Evolutionary conservation across 2,329 filamentous ascomycete species (phyloP), one percentile per base, ranked within the genome.

Genomic region (Diaporthe vaccinii): DNA sequence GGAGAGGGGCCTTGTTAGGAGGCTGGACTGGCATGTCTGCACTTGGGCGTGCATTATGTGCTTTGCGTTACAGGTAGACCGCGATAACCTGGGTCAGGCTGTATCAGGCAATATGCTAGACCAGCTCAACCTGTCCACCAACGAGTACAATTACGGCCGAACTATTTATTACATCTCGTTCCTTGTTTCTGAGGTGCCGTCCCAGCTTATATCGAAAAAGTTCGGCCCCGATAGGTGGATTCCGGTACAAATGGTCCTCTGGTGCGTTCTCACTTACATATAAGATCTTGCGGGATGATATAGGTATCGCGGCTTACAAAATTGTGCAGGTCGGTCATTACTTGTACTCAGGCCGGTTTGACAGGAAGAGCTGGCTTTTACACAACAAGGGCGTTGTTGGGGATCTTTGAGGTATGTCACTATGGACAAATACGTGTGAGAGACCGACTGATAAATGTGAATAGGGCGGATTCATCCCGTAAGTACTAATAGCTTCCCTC

Each of bases 61-160:
- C 80, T 91, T 92, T 77, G 89, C 88, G 0, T 84, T 92, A 5
- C 89, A 93, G 77, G 84, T 92, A 36, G 90, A 93, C 81, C 85
- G 91, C 34, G 87, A 88, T 46, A 93, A 93, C 78, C 85, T 93
- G 20, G 76, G 78, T 4, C 91, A 91, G 80, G 91, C 90, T 8
- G 83, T 91, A 22, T 89, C 89, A 0, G 91, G 92, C 80, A 91
- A 91, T 75, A 88, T 93, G 83, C 83, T 93, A 5, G 84, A 82
- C 77, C 92, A 91, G 69, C 80, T 87, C n/a, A 78, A 80, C 2
- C 78, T 88, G 71, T 84, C 80, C n/a, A 87, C 85, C 0, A 85
- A 88, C 80, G 88, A 85, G 71, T 88, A 87, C 78, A 90, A 90
- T 77, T 81, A 86, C 15, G 89, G 89, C 62, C 84, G 89, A 77